phyloP scores from a whole-genome alignment of 192 early-diverging fungal species.

The Umbelopsis vinacea region DNA sequence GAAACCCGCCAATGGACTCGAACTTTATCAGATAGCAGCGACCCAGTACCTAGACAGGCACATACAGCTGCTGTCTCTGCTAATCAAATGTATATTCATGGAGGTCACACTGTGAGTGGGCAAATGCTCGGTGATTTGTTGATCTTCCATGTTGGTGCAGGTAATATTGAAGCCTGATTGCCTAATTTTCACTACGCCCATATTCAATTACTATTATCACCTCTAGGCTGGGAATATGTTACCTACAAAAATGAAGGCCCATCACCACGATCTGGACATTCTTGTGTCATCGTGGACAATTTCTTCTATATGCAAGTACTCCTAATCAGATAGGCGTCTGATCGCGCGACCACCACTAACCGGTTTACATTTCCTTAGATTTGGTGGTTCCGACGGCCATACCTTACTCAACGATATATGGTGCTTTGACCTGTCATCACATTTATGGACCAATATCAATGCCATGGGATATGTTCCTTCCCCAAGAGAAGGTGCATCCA shows the following conservation, averaged over 20 bases:
- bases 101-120: constrained; percentile 38
- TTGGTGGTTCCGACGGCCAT: constrained; percentile 61
- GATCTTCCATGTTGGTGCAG: constrained; percentile 42
- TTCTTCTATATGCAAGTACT: constrained; percentile 33
- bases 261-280: constrained; percentile 32
- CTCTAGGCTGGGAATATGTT: constrained; percentile 32
- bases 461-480: constrained; percentile 51
- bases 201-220: neutral
- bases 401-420: constrained; percentile 60
- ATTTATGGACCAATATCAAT: constrained; percentile 49
- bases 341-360: neutral
- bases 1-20: constrained; percentile 46
- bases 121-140: constrained; percentile 47
- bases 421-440: constrained; percentile 53
- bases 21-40: constrained; percentile 29
- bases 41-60: constrained; percentile 43
- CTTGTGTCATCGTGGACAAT: constrained; percentile 34
- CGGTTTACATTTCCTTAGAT: constrained; percentile 34
- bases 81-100: constrained; percentile 47
- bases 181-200: neutral
- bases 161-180: constrained; percentile 24
- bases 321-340: neutral
- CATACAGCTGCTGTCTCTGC: constrained; percentile 47
- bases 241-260: constrained; percentile 34
- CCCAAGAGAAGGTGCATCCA: constrained; percentile 48